Evolutionary conservation across 1,284 basidiomycete genomes (phyloP).

Genomic region (Trametes versicolor): DNA sequence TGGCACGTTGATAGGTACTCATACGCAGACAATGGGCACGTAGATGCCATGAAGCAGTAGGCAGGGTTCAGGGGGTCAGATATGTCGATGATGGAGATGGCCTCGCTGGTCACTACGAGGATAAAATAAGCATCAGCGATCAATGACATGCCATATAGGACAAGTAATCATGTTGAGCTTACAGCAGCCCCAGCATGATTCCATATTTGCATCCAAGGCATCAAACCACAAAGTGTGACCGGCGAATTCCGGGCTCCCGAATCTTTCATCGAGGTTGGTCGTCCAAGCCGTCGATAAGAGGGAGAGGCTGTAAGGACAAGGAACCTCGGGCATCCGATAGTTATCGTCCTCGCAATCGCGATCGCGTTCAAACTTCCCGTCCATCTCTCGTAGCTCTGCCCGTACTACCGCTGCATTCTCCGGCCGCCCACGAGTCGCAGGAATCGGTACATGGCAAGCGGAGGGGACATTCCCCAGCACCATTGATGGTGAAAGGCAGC

Average conservation of each 20-base stretch:
- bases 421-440: not conserved
- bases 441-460: not conserved
- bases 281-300: not conserved
- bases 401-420: not conserved
- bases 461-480: not conserved
- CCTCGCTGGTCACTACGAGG: not conserved
- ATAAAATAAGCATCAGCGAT: not conserved
- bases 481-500: constrained; percentile 4
- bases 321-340: not conserved
- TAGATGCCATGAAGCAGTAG: not conserved
- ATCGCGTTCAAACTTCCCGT: not conserved
- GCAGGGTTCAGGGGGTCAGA: not conserved
- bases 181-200: not conserved
- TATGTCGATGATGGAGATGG: not conserved
- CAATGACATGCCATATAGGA: not conserved
- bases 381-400: not conserved
- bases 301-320: not conserved
- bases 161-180: too few species aligned
- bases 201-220: not conserved
- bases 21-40: not conserved
- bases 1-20: not conserved
- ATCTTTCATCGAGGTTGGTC: not conserved
- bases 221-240: not conserved
- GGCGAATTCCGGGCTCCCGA: not conserved
- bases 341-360: not conserved